These are phyloP conservation scores for Solanum chiquidenum DNA, from an alignment of 257 asterid genomes.

Conservation along the genomic window DNA sequence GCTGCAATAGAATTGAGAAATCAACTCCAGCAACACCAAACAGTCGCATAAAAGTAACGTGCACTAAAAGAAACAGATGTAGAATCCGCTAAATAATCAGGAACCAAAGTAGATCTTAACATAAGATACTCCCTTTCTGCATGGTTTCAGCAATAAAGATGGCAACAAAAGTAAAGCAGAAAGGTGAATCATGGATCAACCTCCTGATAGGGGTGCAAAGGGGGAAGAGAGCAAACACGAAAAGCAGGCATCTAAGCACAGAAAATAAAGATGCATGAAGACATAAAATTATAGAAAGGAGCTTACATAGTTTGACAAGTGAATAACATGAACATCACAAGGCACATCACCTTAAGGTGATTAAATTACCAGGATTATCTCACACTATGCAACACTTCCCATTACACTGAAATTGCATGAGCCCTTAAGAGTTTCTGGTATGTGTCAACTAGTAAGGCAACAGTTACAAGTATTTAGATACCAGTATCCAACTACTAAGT, in stretches of 20 bases:
- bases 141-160: neutral
- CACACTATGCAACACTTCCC: neutral
- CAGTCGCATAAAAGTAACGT: neutral
- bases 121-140: neutral
- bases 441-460: neutral
- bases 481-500: neutral
- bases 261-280: neutral
- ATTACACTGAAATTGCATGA: neutral
- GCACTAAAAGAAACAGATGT: neutral
- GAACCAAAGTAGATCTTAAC: neutral
- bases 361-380: neutral
- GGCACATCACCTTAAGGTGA: neutral
- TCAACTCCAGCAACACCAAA: conserved; percentile 12
- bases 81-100: neutral
- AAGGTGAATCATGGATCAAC: neutral
- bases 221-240: neutral
- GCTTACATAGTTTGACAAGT: neutral
- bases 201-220: neutral
- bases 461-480: neutral
- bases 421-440: neutral
- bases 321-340: neutral
- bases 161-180: neutral
- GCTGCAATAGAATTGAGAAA: conserved; percentile 36
- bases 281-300: neutral
- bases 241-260: neutral